phyloP scores from a whole-genome alignment of 306 rosid species.

The Acacia melanoxylon region DNA sequence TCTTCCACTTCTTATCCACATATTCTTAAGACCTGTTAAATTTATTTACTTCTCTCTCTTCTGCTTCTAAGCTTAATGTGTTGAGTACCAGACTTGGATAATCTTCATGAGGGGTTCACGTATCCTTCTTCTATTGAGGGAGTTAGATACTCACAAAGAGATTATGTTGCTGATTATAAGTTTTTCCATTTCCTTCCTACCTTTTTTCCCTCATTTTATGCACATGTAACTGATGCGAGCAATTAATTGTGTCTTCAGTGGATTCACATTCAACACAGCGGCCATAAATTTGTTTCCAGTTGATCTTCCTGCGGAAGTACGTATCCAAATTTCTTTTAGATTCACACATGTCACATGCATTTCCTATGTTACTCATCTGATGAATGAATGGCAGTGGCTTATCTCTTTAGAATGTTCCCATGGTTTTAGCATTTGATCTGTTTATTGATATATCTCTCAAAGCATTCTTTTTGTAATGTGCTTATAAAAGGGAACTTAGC shows the following conservation, averaged over 20 bases:
- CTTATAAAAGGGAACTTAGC: background rate
- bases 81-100: slow-evolving; percentile 19
- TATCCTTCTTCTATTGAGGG: background rate
- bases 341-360: background rate
- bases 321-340: slow-evolving; percentile 29
- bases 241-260: slow-evolving; percentile 50
- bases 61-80: slow-evolving; percentile 14
- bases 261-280: slow-evolving; percentile 65
- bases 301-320: slow-evolving; percentile 66
- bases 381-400: background rate
- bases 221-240: slow-evolving; percentile 26
- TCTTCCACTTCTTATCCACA: slow-evolving; percentile 19
- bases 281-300: slow-evolving; percentile 85
- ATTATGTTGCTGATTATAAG: slow-evolving; percentile 22
- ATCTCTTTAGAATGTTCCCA: background rate
- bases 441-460: background rate
- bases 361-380: background rate
- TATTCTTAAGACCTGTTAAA: background rate
- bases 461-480: background rate
- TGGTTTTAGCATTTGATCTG: slow-evolving; percentile 16
- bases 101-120: slow-evolving; percentile 23
- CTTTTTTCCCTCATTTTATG: background rate
- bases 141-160: background rate
- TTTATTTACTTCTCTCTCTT: slow-evolving; percentile 27
- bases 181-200: slow-evolving; percentile 23